These are phyloP conservation scores for Isabelozyma gotoi DNA, from an alignment of 805 yeast species.

Conservation along the genomic window DNA sequence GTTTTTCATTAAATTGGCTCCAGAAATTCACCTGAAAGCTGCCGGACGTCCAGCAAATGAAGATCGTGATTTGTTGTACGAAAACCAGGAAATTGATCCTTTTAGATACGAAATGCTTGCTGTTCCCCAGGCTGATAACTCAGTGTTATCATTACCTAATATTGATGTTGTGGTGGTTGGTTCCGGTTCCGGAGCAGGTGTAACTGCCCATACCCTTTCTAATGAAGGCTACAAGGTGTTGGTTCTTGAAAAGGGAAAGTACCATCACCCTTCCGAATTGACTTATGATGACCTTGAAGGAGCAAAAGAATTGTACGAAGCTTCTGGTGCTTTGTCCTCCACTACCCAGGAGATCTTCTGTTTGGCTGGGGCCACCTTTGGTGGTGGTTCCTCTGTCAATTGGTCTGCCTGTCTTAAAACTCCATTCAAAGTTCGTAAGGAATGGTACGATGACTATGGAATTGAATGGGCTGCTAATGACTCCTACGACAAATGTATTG, in stretches of 20 bases:
- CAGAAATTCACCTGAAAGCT: slow-evolving; percentile 34
- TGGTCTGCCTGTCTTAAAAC: slow-evolving; percentile 56
- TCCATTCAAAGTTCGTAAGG: slow-evolving; percentile 49
- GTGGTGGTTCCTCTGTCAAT: slow-evolving; percentile 59
- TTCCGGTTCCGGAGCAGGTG: slow-evolving; percentile 56
- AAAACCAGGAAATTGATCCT: slow-evolving; percentile 20
- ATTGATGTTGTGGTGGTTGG: slow-evolving; percentile 50
- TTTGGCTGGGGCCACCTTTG: slow-evolving; percentile 54
- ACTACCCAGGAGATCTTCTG: slow-evolving; percentile 32
- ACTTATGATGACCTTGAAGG: slow-evolving; percentile 39
- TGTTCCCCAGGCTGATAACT: slow-evolving; percentile 25
- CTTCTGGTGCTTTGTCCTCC: slow-evolving; percentile 34
- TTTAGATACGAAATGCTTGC: slow-evolving; percentile 29
- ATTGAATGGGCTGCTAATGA: slow-evolving; percentile 46
- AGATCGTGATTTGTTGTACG: slow-evolving; percentile 25
- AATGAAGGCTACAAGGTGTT: slow-evolving; percentile 42
- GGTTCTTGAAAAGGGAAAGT: slow-evolving; percentile 52
- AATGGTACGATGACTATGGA: slow-evolving; percentile 49
- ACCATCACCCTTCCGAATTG: slow-evolving; percentile 34
- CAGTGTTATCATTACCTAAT: slow-evolving; percentile 34
- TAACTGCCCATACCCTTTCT: slow-evolving; percentile 46
- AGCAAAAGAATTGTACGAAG: slow-evolving; percentile 35
- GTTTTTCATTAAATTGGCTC: slow-evolving; percentile 25
- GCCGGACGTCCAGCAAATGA: slow-evolving; percentile 39
- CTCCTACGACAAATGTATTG: slow-evolving; percentile 43